These are phyloP conservation scores for Coemansia asiatica DNA, from an alignment of 192 early-diverging fungal species.

Conservation along the genomic window DNA sequence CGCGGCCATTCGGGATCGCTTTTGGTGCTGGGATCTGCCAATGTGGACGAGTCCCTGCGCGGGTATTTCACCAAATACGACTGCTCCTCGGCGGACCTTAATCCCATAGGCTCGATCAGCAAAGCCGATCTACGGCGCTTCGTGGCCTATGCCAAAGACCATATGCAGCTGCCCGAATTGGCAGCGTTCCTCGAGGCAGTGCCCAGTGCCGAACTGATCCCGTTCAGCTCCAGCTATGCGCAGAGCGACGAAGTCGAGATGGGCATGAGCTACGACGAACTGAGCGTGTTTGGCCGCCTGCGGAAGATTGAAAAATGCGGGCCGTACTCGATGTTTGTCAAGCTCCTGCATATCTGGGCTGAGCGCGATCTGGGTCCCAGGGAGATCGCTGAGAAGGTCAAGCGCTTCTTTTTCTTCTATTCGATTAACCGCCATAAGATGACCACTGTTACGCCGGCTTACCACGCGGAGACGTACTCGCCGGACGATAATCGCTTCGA, in stretches of 20 bases:
- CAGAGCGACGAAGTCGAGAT: conserved; percentile 96
- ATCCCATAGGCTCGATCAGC: conserved; percentile 94
- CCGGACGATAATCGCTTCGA: conserved; percentile 99
- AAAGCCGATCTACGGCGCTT: conserved; percentile 86
- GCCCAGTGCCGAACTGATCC: conserved; percentile 96
- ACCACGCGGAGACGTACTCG: conserved; percentile 93
- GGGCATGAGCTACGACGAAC: conserved; percentile 97
- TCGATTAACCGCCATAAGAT: conserved; percentile 99
- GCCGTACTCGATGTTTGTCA: conserved; percentile 92
- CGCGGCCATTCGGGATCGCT: conserved; percentile 63
- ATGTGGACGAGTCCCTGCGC: conserved; percentile 94
- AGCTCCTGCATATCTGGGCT: conserved; percentile 80
- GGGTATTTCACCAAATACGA: conserved; percentile 99
- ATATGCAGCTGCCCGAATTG: conserved; percentile 69
- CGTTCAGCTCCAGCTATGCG: conserved; percentile 74
- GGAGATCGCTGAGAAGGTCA: conserved; percentile 89
- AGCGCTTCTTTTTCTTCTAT: conserved; percentile 95
- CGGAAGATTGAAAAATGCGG: conserved; percentile 87
- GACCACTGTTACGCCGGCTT: conserved; percentile 92
- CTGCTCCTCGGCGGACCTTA: conserved; percentile 94
- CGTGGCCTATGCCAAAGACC: conserved; percentile 66
- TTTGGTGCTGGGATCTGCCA: conserved; percentile 93
- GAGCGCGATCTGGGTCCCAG: conserved; percentile 17
- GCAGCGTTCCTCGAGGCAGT: conserved; percentile 77
- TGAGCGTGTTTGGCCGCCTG: conserved; percentile 86